Percentiles rank a stretch among this genome's conserved stretches.
Conservation (phyloP, 768 basidiomycete genomes). For the Nidularia pulvinata region DNA sequence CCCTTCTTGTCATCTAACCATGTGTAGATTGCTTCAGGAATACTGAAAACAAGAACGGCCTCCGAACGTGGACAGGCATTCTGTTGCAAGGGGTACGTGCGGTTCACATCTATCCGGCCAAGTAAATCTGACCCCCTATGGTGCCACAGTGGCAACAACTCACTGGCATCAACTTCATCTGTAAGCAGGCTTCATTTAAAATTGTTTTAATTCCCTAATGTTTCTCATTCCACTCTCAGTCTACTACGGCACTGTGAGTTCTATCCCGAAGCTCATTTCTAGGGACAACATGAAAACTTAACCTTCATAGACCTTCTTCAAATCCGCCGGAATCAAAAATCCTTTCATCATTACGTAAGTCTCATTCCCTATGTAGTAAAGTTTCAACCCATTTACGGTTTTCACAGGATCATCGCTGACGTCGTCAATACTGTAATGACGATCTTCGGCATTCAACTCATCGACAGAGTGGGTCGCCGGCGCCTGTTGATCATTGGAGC, state of each 20-base stretch:
- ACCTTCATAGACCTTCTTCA: conserved; percentile 45
- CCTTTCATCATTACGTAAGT: conserved; percentile 49
- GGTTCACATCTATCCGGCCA: background rate
- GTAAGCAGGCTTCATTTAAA: conserved; percentile 19
- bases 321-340: conserved; percentile 50
- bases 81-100: conserved; percentile 16
- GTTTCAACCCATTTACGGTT: no score
- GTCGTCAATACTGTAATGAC: conserved; percentile 81
- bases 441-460: conserved; percentile 71
- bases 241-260: conserved; percentile 47
- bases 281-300: background rate
- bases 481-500: conserved; percentile 79
- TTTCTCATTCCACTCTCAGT: conserved; percentile 11
- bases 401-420: conserved; percentile 47
- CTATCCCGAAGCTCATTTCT: no score
- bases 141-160: conserved; percentile 64
- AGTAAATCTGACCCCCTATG: conserved; percentile 14
- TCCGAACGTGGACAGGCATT: conserved; percentile 82
- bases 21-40: conserved; percentile 46
- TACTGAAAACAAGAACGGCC: conserved; percentile 56
- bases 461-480: conserved; percentile 81
- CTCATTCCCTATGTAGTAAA: background rate
- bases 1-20: background rate
- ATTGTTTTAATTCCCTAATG: background rate
- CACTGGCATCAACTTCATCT: conserved; percentile 70